Conservation (phyloP, 192 early-diverging fungal genomes). For the Phycomyces nitens region DNA sequence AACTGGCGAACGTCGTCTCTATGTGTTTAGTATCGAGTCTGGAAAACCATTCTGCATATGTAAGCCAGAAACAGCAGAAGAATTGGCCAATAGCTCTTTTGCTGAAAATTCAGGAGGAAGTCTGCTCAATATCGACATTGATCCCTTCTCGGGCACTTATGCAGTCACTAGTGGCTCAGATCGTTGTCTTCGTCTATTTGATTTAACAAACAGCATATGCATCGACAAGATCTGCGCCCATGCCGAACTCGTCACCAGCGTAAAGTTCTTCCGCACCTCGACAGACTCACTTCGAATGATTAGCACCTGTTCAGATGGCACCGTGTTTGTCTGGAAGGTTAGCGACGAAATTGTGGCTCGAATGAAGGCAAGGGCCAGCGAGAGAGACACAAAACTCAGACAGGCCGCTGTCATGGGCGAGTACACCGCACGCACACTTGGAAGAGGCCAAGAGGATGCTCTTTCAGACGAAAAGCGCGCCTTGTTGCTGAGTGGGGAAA, state of each 20-base stretch:
- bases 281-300: constrained; percentile 42
- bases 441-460: background rate
- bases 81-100: constrained; percentile 24
- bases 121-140: constrained; percentile 60
- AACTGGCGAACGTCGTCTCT: constrained; percentile 68
- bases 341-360: constrained; percentile 40
- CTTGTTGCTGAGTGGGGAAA: background rate
- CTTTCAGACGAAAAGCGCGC: background rate
- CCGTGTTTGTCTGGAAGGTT: constrained; percentile 72
- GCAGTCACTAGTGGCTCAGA: constrained; percentile 64
- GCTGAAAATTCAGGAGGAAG: constrained; percentile 48
- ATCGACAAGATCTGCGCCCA: constrained; percentile 61
- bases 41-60: constrained; percentile 64
- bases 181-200: constrained; percentile 68
- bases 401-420: constrained; percentile 6
- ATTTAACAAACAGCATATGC: constrained; percentile 58
- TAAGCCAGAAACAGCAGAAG: constrained; percentile 51
- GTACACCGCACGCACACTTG: background rate
- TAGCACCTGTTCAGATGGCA: constrained; percentile 71
- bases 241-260: constrained; percentile 68
- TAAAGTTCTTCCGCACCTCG: constrained; percentile 49
- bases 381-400: constrained; percentile 11
- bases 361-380: constrained; percentile 22
- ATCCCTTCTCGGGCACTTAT: constrained; percentile 63
- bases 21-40: constrained; percentile 53